Conservation (phyloP, 306 rosid genomes). For the Macrotyloma uniflorum region DNA sequence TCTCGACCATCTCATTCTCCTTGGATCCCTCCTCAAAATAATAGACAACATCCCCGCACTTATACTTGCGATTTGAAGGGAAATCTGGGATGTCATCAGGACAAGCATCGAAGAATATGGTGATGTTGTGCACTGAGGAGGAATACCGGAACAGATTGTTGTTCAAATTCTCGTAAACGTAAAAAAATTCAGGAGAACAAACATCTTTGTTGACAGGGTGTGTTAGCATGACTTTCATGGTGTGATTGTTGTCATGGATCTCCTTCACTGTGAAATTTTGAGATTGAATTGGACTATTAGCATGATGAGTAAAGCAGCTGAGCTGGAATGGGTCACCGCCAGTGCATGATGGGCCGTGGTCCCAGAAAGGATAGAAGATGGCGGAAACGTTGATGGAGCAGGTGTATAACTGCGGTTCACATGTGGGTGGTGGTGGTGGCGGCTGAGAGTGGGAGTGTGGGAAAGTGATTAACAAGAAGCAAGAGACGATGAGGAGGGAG, state of each 20-base stretch:
- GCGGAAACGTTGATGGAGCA: conserved; percentile 14
- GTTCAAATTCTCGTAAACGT: no score
- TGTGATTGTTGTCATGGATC: not conserved
- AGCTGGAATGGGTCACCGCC: conserved; percentile 26
- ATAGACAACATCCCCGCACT: not conserved
- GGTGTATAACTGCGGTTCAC: not conserved
- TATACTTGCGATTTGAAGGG: no score
- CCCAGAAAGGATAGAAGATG: conserved; percentile 54
- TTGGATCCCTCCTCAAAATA: no score
- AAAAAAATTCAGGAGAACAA: not conserved
- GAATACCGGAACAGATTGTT: not conserved
- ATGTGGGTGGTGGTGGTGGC: not conserved
- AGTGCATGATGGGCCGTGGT: not conserved
- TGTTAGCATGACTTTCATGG: conserved; percentile 25
- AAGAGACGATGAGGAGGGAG: not conserved
- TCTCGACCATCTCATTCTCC: not conserved
- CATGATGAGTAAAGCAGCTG: no score
- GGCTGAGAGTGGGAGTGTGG: not conserved
- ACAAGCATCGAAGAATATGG: no score
- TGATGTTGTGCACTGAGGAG: not conserved
- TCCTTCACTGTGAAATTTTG: not conserved
- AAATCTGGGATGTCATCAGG: no score
- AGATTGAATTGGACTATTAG: no score
- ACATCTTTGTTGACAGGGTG: not conserved
- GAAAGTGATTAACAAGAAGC: not conserved